These are phyloP conservation scores for Euphorbia pulcherrima DNA, from an alignment of 345 rosid species.

Conservation along the genomic window DNA sequence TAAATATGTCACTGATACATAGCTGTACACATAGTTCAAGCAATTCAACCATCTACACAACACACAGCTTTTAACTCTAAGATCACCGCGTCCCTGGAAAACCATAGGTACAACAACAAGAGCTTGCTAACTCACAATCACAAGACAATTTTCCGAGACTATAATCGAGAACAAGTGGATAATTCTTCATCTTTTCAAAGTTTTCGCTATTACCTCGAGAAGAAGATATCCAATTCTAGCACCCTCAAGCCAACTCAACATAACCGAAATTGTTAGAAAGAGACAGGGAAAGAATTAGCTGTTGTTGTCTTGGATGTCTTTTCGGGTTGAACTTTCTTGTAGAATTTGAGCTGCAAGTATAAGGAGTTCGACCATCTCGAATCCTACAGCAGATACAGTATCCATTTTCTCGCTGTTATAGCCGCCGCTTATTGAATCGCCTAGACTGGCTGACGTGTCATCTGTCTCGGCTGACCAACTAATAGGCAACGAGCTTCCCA, in stretches of 20 bases:
- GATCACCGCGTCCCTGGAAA: background rate
- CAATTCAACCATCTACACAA: conserved; percentile 2
- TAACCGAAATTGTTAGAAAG: background rate
- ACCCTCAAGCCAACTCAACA: background rate
- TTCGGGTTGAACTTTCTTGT: conserved; percentile 30
- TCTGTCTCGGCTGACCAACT: conserved; percentile 88
- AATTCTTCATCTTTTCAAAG: background rate
- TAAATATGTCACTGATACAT: too few species aligned
- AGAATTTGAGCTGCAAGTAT: conserved; percentile 67
- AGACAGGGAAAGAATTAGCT: conserved; percentile 14
- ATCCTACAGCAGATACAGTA: conserved; percentile 79
- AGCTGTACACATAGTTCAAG: conserved; percentile 14
- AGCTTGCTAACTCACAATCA: background rate
- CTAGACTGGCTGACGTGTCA: conserved; percentile 26
- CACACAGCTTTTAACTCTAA: background rate
- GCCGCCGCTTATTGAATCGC: conserved; percentile 21
- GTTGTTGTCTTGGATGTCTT: conserved; percentile 19
- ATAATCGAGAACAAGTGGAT: background rate
- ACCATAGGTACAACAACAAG: conserved; percentile 7
- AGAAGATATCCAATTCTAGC: background rate
- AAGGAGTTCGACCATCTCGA: conserved; percentile 95
- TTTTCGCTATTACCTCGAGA: background rate
- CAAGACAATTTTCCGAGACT: background rate
- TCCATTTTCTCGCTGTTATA: conserved; percentile 51
- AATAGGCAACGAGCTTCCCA: conserved; percentile 76